phyloP scores from a whole-genome alignment of 1,284 basidiomycete genomes.

The Irpex sp. region DNA sequence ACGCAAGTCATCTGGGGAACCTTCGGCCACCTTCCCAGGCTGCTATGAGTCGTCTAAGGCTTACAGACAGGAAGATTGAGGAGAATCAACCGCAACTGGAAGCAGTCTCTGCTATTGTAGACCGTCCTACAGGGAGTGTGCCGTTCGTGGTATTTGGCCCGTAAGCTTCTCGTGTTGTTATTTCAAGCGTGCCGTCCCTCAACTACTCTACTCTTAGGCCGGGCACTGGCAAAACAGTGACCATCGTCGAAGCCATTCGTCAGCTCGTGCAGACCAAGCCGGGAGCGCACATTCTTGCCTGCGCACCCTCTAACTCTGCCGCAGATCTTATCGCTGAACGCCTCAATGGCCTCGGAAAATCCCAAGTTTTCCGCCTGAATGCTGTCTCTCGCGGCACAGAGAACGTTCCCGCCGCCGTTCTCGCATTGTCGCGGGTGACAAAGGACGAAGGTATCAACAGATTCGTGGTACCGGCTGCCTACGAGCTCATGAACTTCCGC shows the following conservation, averaged over 20 bases:
- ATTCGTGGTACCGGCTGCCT: conserved; percentile 51
- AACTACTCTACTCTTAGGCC: conserved; percentile 31
- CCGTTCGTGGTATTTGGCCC: conserved; percentile 65
- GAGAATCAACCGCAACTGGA: conserved; percentile 46
- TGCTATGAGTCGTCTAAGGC: not conserved
- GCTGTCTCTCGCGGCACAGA: conserved; percentile 49
- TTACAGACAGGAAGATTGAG: conserved; percentile 5
- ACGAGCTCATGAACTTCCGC: conserved; percentile 39
- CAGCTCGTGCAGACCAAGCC: conserved; percentile 45
- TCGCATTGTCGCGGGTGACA: conserved; percentile 38
- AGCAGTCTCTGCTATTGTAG: too few relatives aligned
- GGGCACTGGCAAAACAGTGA: conserved; percentile 68
- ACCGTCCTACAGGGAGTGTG: too few relatives aligned
- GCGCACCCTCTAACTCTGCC: too few relatives aligned
- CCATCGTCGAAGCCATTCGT: conserved; percentile 57
- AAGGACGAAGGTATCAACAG: conserved; percentile 23
- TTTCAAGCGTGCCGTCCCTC: too few relatives aligned
- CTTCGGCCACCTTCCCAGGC: not conserved
- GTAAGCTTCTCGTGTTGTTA: conserved; percentile 15
- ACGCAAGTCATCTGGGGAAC: too few relatives aligned
- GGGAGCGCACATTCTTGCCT: conserved; percentile 35
- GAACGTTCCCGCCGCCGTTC: conserved; percentile 28
- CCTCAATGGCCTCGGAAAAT: conserved; percentile 33
- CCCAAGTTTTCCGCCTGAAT: conserved; percentile 55
- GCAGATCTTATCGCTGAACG: conserved; percentile 55